Conservation (phyloP, 371 early-diverging fungal species). For the Mucor circinelloides region DNA sequence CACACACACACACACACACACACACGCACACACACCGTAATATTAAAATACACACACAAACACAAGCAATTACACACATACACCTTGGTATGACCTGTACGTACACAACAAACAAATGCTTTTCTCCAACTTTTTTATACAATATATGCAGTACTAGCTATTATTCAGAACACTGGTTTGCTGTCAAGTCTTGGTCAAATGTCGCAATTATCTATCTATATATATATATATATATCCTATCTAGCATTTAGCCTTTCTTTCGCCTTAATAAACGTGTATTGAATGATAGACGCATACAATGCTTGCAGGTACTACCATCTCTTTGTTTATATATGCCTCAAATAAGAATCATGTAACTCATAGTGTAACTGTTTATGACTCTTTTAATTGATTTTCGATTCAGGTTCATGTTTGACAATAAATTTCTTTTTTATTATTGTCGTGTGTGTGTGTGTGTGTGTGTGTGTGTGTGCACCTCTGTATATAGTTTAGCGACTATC, state of each 20-base stretch:
- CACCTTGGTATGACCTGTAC: background rate
- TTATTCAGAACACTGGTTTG: too few species aligned
- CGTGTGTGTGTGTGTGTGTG: background rate
- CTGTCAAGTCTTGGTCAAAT: background rate
- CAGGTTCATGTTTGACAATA: background rate
- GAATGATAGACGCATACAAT: too few species aligned
- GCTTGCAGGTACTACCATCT: background rate
- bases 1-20: background rate
- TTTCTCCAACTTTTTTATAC: background rate
- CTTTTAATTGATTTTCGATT: background rate
- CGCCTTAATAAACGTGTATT: too few species aligned
- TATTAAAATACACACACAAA: background rate
- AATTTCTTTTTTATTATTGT: background rate
- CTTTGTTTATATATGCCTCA: background rate
- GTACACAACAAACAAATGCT: background rate
- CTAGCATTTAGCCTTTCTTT: too few species aligned
- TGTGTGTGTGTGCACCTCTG: background rate
- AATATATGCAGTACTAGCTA: too few species aligned
- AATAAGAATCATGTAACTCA: background rate
- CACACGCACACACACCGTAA: background rate
- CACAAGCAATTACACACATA: background rate
- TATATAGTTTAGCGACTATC: background rate
- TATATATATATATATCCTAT: too few species aligned
- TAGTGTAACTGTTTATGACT: background rate
- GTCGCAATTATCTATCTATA: too few species aligned